Evolutionary conservation across 768 basidiomycete genomes (phyloP).

Genomic region (Kwoniella bestiolae): DNA sequence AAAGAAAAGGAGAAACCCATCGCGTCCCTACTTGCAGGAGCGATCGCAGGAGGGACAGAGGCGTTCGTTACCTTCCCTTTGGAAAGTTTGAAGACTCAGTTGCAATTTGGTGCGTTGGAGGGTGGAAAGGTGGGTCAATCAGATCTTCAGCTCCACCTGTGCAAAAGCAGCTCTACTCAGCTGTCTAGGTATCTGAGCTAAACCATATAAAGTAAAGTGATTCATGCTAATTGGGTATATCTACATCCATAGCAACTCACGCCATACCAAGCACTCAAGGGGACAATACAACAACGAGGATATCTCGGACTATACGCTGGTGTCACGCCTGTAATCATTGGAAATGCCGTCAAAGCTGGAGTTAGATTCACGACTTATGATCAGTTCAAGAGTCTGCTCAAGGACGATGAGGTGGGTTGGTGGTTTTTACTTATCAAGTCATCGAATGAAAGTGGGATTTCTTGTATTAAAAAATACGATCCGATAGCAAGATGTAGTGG

Average conservation of each 20-base stretch:
- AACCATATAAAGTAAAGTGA: neutral
- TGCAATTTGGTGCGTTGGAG: constrained; percentile 70
- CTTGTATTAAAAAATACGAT: no score
- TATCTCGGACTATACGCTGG: constrained; percentile 89
- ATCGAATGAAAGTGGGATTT: no score
- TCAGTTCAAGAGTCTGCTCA: constrained; percentile 80
- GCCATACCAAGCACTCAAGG: constrained; percentile 72
- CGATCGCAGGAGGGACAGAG: constrained; percentile 90
- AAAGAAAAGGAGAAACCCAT: constrained; percentile 70
- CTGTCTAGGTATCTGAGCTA: no score
- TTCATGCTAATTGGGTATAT: neutral
- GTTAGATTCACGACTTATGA: constrained; percentile 96
- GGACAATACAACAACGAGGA: constrained; percentile 76
- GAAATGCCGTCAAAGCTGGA: constrained; percentile 91
- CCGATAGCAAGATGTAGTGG: no score
- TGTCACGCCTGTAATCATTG: constrained; percentile 83
- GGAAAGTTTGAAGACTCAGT: constrained; percentile 90
- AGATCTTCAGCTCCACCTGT: no score
- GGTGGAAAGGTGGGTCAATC: constrained; percentile 50
- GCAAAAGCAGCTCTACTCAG: no score
- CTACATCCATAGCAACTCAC: constrained; percentile 64
- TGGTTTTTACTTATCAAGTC: neutral
- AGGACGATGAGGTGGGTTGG: constrained; percentile 74
- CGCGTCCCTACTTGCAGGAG: constrained; percentile 86
- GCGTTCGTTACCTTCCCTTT: constrained; percentile 81